Percentiles rank a stretch among this genome's conserved stretches.
Evolutionary conservation across 768 basidiomycete species (phyloP).

Genomic region (Pilatotrama ljubarskyi): DNA sequence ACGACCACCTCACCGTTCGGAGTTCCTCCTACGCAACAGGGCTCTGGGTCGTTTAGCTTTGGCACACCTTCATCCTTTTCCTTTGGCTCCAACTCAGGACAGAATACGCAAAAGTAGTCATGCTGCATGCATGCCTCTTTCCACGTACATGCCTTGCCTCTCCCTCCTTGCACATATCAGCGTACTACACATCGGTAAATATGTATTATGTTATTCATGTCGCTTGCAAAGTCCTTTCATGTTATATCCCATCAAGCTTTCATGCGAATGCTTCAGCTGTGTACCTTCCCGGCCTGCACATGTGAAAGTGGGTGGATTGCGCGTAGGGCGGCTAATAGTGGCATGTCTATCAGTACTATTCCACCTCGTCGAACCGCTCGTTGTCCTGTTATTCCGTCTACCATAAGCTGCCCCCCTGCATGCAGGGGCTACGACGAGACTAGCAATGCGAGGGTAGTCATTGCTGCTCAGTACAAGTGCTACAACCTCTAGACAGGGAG

Average conservation of each 20-base stretch:
- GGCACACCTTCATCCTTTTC: slow-evolving; percentile 9
- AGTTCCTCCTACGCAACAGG: background rate
- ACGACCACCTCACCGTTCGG: slow-evolving; percentile 16
- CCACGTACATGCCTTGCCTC: background rate
- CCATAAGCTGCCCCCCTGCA: no score
- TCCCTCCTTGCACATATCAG: background rate
- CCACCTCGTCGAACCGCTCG: no score
- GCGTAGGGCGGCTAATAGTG: no score
- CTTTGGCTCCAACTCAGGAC: slow-evolving; percentile 16
- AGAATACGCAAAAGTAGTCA: slow-evolving; percentile 23
- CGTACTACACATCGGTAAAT: slow-evolving; percentile 8
- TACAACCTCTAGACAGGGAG: no score
- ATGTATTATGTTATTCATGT: slow-evolving; percentile 7
- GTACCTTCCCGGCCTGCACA: no score
- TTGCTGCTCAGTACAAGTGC: no score
- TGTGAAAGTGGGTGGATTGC: no score
- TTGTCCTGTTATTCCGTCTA: no score
- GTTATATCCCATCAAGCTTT: background rate
- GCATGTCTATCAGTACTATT: no score
- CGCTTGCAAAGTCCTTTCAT: slow-evolving; percentile 1
- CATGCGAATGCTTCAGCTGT: no score
- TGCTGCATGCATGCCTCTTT: background rate
- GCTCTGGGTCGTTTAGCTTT: slow-evolving; percentile 12
- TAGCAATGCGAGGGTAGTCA: no score
- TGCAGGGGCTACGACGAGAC: no score